A percentile compares a stretch with the other conserved stretches of the same genome.
phyloP scores from a whole-genome alignment of 2,329 filamentous ascomycete genomes.

The Trichoderma atroviride region DNA sequence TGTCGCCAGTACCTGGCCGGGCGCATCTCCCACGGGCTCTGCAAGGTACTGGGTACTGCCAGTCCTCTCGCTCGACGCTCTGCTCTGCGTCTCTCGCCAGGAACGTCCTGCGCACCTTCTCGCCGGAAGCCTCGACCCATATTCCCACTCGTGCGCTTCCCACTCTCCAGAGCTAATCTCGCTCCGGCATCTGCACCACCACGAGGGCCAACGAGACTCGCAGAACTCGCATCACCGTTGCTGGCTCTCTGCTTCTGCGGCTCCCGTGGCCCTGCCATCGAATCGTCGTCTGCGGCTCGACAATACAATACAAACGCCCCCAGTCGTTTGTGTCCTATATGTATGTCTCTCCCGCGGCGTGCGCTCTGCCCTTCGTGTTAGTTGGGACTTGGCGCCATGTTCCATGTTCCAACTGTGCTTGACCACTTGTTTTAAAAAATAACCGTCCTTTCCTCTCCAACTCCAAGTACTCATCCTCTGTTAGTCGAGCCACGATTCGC shows the following conservation, averaged over 20 bases:
- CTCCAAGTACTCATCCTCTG: background rate
- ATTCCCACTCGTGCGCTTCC: constrained; percentile 30
- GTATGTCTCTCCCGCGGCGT: constrained; percentile 12
- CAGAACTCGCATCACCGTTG: constrained; percentile 1
- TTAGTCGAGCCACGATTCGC: background rate
- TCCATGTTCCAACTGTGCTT: constrained; percentile 18
- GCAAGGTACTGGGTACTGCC: background rate
- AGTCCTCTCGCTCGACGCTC: background rate
- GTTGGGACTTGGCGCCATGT: constrained; percentile 21
- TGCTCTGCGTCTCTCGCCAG: constrained; percentile 22
- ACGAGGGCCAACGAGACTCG: constrained; percentile 19
- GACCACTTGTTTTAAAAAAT: background rate
- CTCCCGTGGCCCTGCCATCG: constrained; percentile 7
- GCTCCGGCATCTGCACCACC: constrained; percentile 34
- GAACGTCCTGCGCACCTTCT: constrained; percentile 34
- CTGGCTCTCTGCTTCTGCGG: constrained; percentile 15
- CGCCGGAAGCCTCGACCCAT: constrained; percentile 36
- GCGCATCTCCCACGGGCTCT: background rate
- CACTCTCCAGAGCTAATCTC: constrained; percentile 27
- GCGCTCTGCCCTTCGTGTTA: constrained; percentile 25
- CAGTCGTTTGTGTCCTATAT: constrained; percentile 18
- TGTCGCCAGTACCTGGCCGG: background rate
- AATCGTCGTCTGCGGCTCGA: background rate
- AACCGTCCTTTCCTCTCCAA: constrained; percentile 4
- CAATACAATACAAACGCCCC: background rate